Conservation (phyloP, 2,329 filamentous ascomycete genomes). For the Dactylellina cionopaga region DNA sequence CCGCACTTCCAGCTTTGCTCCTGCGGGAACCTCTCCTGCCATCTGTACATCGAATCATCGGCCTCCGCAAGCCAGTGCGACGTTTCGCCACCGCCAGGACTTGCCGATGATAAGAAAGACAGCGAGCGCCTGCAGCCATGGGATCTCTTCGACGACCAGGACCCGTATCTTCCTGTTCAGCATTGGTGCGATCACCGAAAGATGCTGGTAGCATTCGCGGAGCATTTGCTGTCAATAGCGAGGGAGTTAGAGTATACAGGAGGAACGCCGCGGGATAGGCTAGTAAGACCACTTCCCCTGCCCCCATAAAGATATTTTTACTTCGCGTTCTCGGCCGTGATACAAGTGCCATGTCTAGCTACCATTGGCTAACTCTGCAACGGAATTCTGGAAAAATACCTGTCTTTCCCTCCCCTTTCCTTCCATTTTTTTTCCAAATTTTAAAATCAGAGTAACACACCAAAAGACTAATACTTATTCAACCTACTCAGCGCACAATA, state of each 20-base stretch:
- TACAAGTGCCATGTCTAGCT: no score
- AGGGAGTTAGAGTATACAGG: slow-evolving; percentile 5
- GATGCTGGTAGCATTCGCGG: slow-evolving; percentile 27
- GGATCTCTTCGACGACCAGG: slow-evolving; percentile 28
- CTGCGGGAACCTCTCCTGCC: not conserved
- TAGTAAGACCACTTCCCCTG: slow-evolving; percentile 1
- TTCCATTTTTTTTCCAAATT: not conserved
- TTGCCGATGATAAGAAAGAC: not conserved
- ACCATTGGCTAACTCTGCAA: not conserved
- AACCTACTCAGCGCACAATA: not conserved
- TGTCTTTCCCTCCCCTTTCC: not conserved
- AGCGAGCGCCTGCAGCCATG: not conserved
- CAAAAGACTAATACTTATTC: not conserved
- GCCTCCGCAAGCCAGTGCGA: not conserved
- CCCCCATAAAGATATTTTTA: not conserved
- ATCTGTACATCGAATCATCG: not conserved
- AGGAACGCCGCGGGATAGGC: not conserved
- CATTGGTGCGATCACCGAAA: slow-evolving; percentile 6
- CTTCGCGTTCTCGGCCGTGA: no score
- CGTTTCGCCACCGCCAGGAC: not conserved
- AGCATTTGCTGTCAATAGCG: slow-evolving; percentile 18
- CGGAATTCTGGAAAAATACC: not conserved
- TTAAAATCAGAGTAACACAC: not conserved
- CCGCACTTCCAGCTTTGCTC: slow-evolving; percentile 12
- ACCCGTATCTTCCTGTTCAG: slow-evolving; percentile 11